Percentiles rank a stretch among this genome's conserved stretches.
Evolutionary conservation across 1,139 yeast genomes (phyloP).

Genomic region (Diutina mesorugosa): DNA sequence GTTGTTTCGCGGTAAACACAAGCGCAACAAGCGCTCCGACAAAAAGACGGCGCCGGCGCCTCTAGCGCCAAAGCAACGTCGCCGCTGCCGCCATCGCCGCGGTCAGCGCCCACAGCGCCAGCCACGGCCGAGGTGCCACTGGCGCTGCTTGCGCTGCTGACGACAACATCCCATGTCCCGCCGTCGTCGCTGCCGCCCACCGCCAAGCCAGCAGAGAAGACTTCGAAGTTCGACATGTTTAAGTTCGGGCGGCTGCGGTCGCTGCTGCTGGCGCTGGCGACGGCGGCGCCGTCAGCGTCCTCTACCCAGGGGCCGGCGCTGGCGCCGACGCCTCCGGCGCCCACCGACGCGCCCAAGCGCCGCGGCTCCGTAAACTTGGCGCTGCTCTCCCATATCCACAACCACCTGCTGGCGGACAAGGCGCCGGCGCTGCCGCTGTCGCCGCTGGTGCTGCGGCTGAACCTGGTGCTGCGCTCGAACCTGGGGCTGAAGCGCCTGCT

Average conservation of each 20-base stretch:
- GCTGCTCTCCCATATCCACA: not conserved
- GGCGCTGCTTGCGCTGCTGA: not conserved
- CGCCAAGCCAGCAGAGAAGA: constrained; percentile 4
- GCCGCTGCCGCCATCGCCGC: constrained; percentile 3
- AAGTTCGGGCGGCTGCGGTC: constrained; percentile 21
- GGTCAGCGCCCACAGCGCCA: not conserved
- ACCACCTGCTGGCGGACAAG: not conserved
- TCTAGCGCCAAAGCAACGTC: constrained; percentile 5
- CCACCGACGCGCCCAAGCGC: constrained; percentile 10
- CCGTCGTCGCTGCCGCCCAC: not conserved
- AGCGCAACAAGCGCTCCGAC: not conserved
- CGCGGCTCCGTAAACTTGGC: constrained; percentile 4
- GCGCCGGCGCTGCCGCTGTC: not conserved
- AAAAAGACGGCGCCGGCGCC: constrained; percentile 29
- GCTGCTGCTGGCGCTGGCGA: constrained; percentile 80
- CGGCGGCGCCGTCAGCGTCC: constrained; percentile 29
- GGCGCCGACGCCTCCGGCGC: not conserved
- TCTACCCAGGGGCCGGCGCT: constrained; percentile 8
- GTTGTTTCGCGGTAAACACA: constrained; percentile 53
- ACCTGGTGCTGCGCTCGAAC: not conserved
- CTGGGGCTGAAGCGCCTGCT: constrained; percentile 15
- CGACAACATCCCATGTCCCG: not conserved
- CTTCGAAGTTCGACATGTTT: constrained; percentile 14
- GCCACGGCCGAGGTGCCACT: not conserved
- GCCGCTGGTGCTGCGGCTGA: not conserved